Base-by-base conservation (phyloP, 805 yeast species). In the Grigorovia yakushimaensis region DNA sequence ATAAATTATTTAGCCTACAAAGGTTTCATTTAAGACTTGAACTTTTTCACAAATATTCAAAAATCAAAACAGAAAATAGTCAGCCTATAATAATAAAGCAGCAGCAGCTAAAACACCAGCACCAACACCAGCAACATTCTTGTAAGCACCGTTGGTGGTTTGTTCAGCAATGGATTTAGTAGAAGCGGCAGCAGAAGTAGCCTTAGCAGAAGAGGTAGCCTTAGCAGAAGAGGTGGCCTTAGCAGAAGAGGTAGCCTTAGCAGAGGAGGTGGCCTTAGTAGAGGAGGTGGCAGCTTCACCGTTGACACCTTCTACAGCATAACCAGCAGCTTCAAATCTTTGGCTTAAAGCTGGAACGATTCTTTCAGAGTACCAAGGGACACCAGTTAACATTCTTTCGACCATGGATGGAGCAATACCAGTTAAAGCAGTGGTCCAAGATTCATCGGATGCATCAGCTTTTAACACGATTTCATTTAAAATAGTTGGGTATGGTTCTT, bases 361-460 rank as follows among this genome's bases (percentile, higher is more conserved):
- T 51, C 65, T 59, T 39, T 56, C 47, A 21, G 62, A 54, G 51
- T 60, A 65, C 69, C 68, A 65, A 52, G 69, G 67, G 35, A 65
- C 52, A 40, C 60, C 67, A n/a, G 67, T 61, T 22, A 65, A 51
- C 52, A 61, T 55, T 6, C 61, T 37, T 8, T 59, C 54, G 30
- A 64, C 61, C 27, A 55, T 54, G 43, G 45, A 24, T 48, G 57
- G 49, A 47, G 65, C 62, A 39, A 65, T 52, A 41, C 51, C 48
- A 19, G 49, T 20, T 49, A 51, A 59, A 44, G 58, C 50, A 18
- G 64, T 53, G 47, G 69, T 65, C 56, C 59, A 65, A 11, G 62
- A 54, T 27, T 60, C 60, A 45, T 66, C 66, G 18, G 68, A 24
- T 19, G 50, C 47, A 18, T 18, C 21, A 37, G 39, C 39, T 18